Base-by-base conservation (phyloP, 352 stramenopile species). In the Phytopythium vexans region DNA sequence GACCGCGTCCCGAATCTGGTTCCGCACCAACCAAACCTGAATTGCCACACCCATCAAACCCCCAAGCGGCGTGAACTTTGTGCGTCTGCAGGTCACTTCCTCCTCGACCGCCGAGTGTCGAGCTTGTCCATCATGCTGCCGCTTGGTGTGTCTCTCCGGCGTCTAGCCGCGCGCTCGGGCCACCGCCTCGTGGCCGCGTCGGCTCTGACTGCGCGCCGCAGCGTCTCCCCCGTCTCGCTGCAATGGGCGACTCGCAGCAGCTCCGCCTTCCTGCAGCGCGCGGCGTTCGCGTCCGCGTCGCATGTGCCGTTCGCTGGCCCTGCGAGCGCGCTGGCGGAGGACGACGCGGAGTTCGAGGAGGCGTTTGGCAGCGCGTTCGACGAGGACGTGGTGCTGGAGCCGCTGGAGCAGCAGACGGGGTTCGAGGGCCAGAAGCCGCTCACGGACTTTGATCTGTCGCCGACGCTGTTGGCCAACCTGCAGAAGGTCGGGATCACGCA, bases 381-480 rank as follows among this genome's bases (percentile, higher is more conserved):
- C 9, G 70, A 75, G 0, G 64, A 83, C 14, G 60, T 82, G 38
- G 64, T 77, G 44, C 65, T 86, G 21, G 73, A 88, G 62, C 70
- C 70, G 39, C 54, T 72, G 41, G 41, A 54, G 8, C 34, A 63
- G 12, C 41, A 54, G 16, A 68, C 76, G 27, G 82, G 77, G 38
- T 93, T 93, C 52, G 77, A 66, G 41, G 74, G 82, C 61, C 79
- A 92, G 62, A 87, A 92, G 58, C 77, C 71, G 14, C 62, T 92
- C 14, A 49, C 72, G 27, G 75, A 87, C 63, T 92, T 89, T 49
- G 57, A 74, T 9, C 58, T 93, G 41, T 90, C 83, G 57, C 49
- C 68, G 16, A 58, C 68, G 53, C 76, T 69, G n/a, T 56, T 81
- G 41, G 54, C 64, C 12, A 91, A 93, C 62, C 64, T 93, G 50